Percentiles rank a stretch among this genome's conserved stretches.
phyloP scores from a whole-genome alignment of 2,329 filamentous ascomycete genomes.

The Exophiala xenobiotica region DNA sequence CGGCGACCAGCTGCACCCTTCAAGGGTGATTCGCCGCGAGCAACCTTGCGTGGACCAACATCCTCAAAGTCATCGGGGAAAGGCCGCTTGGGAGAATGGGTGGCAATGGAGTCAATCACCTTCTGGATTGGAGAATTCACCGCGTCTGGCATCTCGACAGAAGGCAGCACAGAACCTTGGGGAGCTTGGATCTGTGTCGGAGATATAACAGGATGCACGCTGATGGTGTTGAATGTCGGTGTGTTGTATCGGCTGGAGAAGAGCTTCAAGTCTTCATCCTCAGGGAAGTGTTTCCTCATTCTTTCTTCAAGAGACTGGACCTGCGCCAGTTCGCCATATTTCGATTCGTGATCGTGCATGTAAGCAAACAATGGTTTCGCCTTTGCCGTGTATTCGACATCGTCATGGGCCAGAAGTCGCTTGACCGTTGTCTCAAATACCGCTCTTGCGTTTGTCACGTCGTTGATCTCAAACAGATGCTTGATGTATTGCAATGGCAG shows the following conservation, averaged over 20 bases:
- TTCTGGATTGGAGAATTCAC: slow-evolving; percentile 39
- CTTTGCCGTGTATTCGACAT: slow-evolving; percentile 70
- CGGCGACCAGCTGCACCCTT: slow-evolving; percentile 87
- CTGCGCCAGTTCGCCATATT: slow-evolving; percentile 88
- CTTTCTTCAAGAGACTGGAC: slow-evolving; percentile 87
- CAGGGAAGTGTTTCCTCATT: slow-evolving; percentile 90
- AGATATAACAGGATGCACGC: slow-evolving; percentile 79
- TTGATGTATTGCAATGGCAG: slow-evolving; percentile 97
- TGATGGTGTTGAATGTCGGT: slow-evolving; percentile 75
- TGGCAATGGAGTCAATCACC: slow-evolving; percentile 37
- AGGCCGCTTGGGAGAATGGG: slow-evolving; percentile 55
- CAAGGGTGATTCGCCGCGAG: slow-evolving; percentile 85
- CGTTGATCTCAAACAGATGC: slow-evolving; percentile 86
- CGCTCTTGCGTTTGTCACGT: slow-evolving; percentile 90
- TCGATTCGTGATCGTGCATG: slow-evolving; percentile 92
- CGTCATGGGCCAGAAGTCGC: slow-evolving; percentile 64
- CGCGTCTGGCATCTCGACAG: slow-evolving; percentile 27
- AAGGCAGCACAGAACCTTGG: slow-evolving; percentile 45
- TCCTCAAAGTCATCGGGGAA: slow-evolving; percentile 71
- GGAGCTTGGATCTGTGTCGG: slow-evolving; percentile 74
- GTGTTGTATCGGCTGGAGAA: slow-evolving; percentile 76
- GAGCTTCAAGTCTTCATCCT: slow-evolving; percentile 72
- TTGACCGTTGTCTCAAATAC: slow-evolving; percentile 95
- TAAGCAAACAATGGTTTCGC: slow-evolving; percentile 84
- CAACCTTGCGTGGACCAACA: slow-evolving; percentile 78